Evolutionary conservation across 345 rosid species (phyloP), one percentile per base, ranked within the genome.

Genomic region (Turnera subulata): DNA sequence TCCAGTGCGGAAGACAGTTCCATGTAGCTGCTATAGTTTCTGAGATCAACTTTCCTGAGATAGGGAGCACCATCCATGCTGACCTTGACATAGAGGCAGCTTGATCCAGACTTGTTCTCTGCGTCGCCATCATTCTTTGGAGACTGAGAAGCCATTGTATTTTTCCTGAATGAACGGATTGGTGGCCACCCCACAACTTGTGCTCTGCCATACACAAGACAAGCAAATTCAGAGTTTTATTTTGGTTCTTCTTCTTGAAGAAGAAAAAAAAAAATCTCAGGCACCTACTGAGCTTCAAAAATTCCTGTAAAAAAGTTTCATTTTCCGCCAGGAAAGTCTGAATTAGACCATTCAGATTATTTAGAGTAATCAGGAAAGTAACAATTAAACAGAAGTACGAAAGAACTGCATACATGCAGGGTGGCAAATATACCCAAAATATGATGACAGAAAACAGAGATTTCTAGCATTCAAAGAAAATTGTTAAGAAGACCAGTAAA

Each of bases 131-230:
- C 79, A 48, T 57, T 73, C 70, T 76, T 85, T 24, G 72, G 65
- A 64, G 83, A 58, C 16, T 77, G 74, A 58, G 89, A 68, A 67
- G 82, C 82, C 53, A 83, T 62, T 63, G 69, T 65, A 14, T 65
- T 65, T 56, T 65, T 65, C 50, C 69, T 56, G 23, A 57, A 65
- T 4, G 69, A 65, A 21, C 63, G 69, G 43, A 65, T 65, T 35
- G 69, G 69, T 21, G 69, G 69, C 69, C 69, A 65, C 50, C 69
- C 69, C 56, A 65, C 69, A 58, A 65, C 63, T 12, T 57, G 69
- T 32, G 84, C 76, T 59, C 92, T 85, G 78, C 54, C 54, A 65
- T 49, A 50, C n/a, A 21, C 9, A 23, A 46, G 44, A 53, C 13
- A 18, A 46, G n/a, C 32, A 39, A 19, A 50, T 23, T 6, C 8